Evolutionary conservation across 495 filamentous ascomycete genomes (phyloP).

Genomic region (Chaetomium fimeti): DNA sequence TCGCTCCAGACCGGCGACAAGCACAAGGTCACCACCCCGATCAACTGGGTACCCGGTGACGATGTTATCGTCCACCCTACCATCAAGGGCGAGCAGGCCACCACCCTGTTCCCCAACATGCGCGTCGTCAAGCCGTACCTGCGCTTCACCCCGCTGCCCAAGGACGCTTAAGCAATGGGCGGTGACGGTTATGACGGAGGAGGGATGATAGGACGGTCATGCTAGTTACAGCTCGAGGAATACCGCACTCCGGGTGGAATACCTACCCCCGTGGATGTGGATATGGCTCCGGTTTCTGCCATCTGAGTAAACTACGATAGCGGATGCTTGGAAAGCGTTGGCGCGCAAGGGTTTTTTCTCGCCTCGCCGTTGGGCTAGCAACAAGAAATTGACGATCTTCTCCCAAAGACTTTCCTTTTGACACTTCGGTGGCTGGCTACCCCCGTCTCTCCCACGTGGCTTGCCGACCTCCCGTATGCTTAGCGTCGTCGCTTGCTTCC

Average conservation of each 20-base stretch:
- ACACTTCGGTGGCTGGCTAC: neutral
- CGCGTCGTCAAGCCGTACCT: conserved; percentile 93
- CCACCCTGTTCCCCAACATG: conserved; percentile 87
- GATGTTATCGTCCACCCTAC: conserved; percentile 94
- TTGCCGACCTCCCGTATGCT: neutral
- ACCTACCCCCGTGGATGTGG: neutral
- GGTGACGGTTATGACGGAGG: too few species aligned
- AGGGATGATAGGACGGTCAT: neutral
- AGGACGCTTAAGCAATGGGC: conserved; percentile 33
- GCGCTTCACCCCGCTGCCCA: conserved; percentile 65
- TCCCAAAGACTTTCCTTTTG: neutral
- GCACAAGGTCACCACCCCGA: conserved; percentile 87
- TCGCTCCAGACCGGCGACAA: conserved; percentile 97
- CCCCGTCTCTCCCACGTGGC: conserved; percentile 5
- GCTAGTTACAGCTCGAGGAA: neutral
- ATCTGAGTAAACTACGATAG: neutral
- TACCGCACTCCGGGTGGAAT: too few species aligned
- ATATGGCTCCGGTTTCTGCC: neutral
- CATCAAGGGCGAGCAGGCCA: conserved; percentile 82
- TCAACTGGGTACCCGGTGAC: conserved; percentile 87
- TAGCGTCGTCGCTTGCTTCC: neutral
- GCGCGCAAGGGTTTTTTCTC: neutral
- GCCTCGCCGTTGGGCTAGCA: neutral
- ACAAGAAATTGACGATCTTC: conserved; percentile 12
- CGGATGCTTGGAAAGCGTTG: conserved; percentile 2